phyloP scores from a whole-genome alignment of 2,329 filamentous ascomycete species.

The Clarireedia paspali region DNA sequence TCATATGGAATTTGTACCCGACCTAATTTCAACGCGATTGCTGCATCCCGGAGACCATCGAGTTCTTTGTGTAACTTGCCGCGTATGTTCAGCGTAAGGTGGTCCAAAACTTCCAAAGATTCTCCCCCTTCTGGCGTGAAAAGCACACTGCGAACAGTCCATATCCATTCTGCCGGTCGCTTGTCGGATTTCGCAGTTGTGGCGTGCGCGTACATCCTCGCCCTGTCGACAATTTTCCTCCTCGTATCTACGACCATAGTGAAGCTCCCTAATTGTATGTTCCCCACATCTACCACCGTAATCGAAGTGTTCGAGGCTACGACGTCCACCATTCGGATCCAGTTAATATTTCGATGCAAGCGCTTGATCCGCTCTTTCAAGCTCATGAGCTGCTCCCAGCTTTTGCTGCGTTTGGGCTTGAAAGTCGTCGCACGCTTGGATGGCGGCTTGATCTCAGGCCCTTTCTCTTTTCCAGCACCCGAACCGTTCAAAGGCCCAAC shows the following conservation, averaged over 20 bases:
- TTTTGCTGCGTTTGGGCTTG: slow-evolving; percentile 50
- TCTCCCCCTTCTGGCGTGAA: slow-evolving; percentile 82
- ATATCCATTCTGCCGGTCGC: slow-evolving; percentile 87
- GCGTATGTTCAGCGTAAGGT: slow-evolving; percentile 81
- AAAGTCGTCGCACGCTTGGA: slow-evolving; percentile 20
- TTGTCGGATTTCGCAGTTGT: slow-evolving; percentile 55
- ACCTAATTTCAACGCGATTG: slow-evolving; percentile 84
- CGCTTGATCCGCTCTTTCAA: slow-evolving; percentile 81
- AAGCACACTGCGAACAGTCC: slow-evolving; percentile 75
- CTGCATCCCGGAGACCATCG: slow-evolving; percentile 83
- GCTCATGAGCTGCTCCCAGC: slow-evolving; percentile 72
- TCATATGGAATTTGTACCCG: slow-evolving; percentile 87
- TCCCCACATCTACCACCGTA: slow-evolving; percentile 73
- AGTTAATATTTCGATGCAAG: slow-evolving; percentile 78
- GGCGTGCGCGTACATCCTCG: slow-evolving; percentile 78
- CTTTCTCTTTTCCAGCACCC: slow-evolving; percentile 10
- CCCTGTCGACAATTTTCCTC: slow-evolving; percentile 82
- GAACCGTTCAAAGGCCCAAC: slow-evolving; percentile 17
- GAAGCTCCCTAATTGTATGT: slow-evolving; percentile 75
- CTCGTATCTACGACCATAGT: slow-evolving; percentile 86
- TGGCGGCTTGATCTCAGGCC: slow-evolving; percentile 17
- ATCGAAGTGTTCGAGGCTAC: slow-evolving; percentile 74
- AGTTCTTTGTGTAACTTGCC: slow-evolving; percentile 79
- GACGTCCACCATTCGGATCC: slow-evolving; percentile 83
- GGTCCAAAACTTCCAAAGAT: slow-evolving; percentile 80